Conservation (phyloP, 2,329 filamentous ascomycete genomes). For the Aquanectria penicillioides region DNA sequence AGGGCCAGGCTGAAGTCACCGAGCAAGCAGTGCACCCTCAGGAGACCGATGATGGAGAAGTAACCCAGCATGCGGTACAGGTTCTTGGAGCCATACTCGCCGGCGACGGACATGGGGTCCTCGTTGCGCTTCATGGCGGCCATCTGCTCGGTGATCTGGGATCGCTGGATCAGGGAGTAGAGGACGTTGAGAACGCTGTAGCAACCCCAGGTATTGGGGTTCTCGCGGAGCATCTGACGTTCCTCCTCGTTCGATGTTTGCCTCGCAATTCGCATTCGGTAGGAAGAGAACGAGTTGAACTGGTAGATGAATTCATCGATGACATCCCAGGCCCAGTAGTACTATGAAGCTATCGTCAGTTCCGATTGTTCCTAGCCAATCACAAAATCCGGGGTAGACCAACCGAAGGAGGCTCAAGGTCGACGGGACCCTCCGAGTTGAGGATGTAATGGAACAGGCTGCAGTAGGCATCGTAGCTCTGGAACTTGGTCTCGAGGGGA, state of each 20-base stretch:
- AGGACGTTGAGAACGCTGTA: conserved; percentile 99
- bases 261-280: conserved; percentile 90
- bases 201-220: conserved; percentile 99
- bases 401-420: conserved; percentile 95
- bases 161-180: conserved; percentile 98
- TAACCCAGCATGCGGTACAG: conserved; percentile 99
- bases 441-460: conserved; percentile 99
- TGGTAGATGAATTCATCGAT: conserved; percentile 99
- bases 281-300: conserved; percentile 99
- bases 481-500: conserved; percentile 95
- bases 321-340: conserved; percentile 99
- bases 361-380: conserved; percentile 23
- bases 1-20: conserved; percentile 98
- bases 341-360: conserved; percentile 62
- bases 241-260: conserved; percentile 90
- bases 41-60: conserved; percentile 97
- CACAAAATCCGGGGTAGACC: conserved; percentile 51
- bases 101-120: conserved; percentile 86
- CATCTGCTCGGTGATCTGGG: conserved; percentile 97
- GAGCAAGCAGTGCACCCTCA: conserved; percentile 94
- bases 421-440: conserved; percentile 98
- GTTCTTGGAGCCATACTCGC: conserved; percentile 93
- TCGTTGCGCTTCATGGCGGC: conserved; percentile 94
- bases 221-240: conserved; percentile 88
- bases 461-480: conserved; percentile 99